Base-by-base conservation (phyloP, 2,329 filamentous ascomycete genomes). In the Fusarium bactridioides region DNA sequence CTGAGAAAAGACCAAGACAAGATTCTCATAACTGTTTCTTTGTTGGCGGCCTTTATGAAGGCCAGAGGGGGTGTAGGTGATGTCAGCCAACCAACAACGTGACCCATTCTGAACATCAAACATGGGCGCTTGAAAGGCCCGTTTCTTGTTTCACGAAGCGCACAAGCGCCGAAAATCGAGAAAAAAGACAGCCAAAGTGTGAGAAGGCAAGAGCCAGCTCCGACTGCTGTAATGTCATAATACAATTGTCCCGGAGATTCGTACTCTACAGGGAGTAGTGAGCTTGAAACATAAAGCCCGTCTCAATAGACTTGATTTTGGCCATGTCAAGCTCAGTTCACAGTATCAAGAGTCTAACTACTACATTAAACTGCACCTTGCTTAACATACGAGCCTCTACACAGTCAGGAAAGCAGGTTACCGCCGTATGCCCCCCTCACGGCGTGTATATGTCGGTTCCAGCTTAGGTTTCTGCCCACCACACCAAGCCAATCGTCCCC, bases 131-230 rank as follows among this genome's bases (percentile, higher is more conserved):
- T 67, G 51, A 38, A 60, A 55, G 61, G 43, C 64, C 63, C 61
- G 40, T 68, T 51, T 64, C 21, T 47, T 51, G 75, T 77, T 77
- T 73, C 75, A 76, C 68, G 37, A 76, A 74, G 68, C 73, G 72
- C 70, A 73, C 70, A 77, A 75, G 65, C 67, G 73, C 74, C 37
- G 41, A 43, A 66, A 56, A 31, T 45, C 27, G 33, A 64, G n/a
- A 21, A 67, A 43, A 38, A 41, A 43, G 47, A 56, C 18, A 38
- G 38, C 16, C 38, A 25, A n/a, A 40, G 23, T 21, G 21, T 41
- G 23, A 54, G 27, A 35, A 54, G 40, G 33, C 25, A n/a, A 37
- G 18, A 40, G 37, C 15, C 23, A 50, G 35, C 7, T 61, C 23
- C 38, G 50, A 25, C 25, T 19, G 35, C 21, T 16, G 29, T 25